Percentiles rank a stretch among this genome's conserved stretches.
These are phyloP conservation scores for Entomortierella parvispora DNA, from an alignment of 192 early-diverging fungal species.

Conservation along the genomic window DNA sequence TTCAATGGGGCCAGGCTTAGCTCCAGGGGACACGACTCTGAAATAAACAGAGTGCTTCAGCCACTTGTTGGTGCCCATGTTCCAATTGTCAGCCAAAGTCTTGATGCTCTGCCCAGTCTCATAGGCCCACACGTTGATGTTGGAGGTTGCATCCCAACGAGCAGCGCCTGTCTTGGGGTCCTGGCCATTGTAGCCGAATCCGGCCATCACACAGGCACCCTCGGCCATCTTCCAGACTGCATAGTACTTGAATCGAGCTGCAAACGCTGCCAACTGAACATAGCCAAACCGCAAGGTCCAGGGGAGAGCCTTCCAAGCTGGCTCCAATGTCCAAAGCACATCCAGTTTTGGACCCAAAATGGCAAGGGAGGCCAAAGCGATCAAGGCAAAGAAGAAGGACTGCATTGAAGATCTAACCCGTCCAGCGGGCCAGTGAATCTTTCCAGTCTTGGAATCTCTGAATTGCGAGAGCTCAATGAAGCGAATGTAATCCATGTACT, in stretches of 20 bases:
- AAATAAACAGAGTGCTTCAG: constrained; percentile 87
- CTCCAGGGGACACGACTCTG: constrained; percentile 62
- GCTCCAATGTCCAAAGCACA: constrained; percentile 30
- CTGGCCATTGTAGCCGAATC: constrained; percentile 85
- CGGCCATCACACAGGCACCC: constrained; percentile 82
- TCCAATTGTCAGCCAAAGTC: constrained; percentile 86
- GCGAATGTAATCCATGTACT: constrained; percentile 71
- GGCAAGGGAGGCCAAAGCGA: constrained; percentile 47
- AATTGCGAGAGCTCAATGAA: constrained; percentile 55
- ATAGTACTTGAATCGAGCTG: constrained; percentile 86
- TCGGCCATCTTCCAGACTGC: constrained; percentile 92
- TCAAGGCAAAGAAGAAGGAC: constrained; percentile 41
- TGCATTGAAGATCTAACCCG: constrained; percentile 31
- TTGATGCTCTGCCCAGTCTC: constrained; percentile 85
- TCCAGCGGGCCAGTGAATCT: constrained; percentile 47
- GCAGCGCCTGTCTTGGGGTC: constrained; percentile 61
- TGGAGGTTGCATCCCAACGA: constrained; percentile 76
- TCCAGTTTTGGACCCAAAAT: constrained; percentile 51
- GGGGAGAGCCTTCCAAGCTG: constrained; percentile 41
- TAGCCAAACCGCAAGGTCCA: constrained; percentile 60
- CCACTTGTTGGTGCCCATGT: constrained; percentile 90
- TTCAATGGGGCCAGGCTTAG: constrained; percentile 66
- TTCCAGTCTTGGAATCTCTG: constrained; percentile 39
- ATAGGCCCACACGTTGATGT: constrained; percentile 77
- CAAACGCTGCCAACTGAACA: constrained; percentile 68